These are phyloP conservation scores for Aspergillus flavus DNA, from an alignment of 2,329 filamentous ascomycete genomes.

Conservation along the genomic window DNA sequence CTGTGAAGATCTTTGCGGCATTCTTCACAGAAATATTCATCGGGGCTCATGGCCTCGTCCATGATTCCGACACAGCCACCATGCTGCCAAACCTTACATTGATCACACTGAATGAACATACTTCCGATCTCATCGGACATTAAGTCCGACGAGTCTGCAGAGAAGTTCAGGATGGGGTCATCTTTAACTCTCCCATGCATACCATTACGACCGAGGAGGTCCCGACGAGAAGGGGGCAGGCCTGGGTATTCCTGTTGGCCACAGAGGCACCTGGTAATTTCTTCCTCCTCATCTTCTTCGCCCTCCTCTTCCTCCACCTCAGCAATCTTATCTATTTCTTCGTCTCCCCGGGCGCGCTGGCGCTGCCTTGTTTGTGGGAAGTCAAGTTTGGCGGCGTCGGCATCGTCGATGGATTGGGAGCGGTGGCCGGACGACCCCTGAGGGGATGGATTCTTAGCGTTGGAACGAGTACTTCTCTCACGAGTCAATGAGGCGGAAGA, in stretches of 20 bases:
- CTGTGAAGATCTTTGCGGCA: slow-evolving; percentile 91
- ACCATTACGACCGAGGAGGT: slow-evolving; percentile 57
- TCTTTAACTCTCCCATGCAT: slow-evolving; percentile 57
- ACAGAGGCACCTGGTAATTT: slow-evolving; percentile 93
- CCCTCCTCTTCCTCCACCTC: slow-evolving; percentile 61
- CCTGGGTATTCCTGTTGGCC: slow-evolving; percentile 94
- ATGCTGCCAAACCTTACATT: slow-evolving; percentile 98
- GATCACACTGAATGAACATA: slow-evolving; percentile 96
- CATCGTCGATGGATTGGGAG: slow-evolving; percentile 58
- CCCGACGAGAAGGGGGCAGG: slow-evolving; percentile 63
- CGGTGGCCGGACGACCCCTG: slow-evolving; percentile 70
- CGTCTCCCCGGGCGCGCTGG: slow-evolving; percentile 72
- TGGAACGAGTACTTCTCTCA: slow-evolving; percentile 73
- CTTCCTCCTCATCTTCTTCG: slow-evolving; percentile 74
- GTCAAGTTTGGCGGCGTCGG: slow-evolving; percentile 58
- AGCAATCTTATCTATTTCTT: slow-evolving; percentile 57
- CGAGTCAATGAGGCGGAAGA: slow-evolving; percentile 72
- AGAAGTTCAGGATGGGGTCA: slow-evolving; percentile 60
- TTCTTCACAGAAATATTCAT: slow-evolving; percentile 97
- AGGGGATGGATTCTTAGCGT: slow-evolving; percentile 72
- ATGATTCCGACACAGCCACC: slow-evolving; percentile 97
- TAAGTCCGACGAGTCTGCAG: slow-evolving; percentile 59
- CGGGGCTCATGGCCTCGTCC: slow-evolving; percentile 87
- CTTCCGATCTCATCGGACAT: slow-evolving; percentile 85
- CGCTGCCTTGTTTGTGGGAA: slow-evolving; percentile 73